These are phyloP conservation scores for Schrenkiella parvula DNA, from an alignment of 345 rosid species.

Conservation along the genomic window DNA sequence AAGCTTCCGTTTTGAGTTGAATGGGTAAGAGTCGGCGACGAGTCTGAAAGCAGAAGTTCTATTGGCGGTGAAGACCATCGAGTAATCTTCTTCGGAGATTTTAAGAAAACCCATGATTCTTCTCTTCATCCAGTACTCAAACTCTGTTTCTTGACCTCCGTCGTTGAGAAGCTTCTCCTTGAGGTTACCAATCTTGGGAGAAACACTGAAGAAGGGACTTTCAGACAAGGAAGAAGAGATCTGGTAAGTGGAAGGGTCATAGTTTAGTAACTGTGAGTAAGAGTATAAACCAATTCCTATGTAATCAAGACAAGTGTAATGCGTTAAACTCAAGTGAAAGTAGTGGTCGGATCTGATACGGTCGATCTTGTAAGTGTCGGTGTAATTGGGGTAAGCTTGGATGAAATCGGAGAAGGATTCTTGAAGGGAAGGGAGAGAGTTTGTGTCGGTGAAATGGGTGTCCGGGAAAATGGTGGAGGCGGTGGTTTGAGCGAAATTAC, in stretches of 20 bases:
- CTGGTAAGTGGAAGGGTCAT: conserved; percentile 38
- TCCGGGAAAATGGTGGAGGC: conserved; percentile 64
- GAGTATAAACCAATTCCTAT: conserved; percentile 87
- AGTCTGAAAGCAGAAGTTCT: conserved; percentile 92
- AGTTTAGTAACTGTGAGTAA: conserved; percentile 57
- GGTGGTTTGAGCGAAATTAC: conserved; percentile 55
- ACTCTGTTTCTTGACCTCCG: conserved; percentile 61
- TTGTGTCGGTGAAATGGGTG: conserved; percentile 67
- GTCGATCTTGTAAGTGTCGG: conserved; percentile 53
- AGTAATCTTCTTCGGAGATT: conserved; percentile 67
- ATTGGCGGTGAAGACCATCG: conserved; percentile 86
- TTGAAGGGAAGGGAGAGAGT: conserved; percentile 68
- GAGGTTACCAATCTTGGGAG: conserved; percentile 70
- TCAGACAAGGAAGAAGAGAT: conserved; percentile 43
- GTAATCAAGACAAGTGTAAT: conserved; percentile 85
- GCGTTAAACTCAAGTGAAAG: conserved; percentile 55
- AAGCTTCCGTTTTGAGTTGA: conserved; percentile 53
- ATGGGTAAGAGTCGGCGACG: conserved; percentile 86
- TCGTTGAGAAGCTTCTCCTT: conserved; percentile 80
- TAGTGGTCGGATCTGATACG: conserved; percentile 63
- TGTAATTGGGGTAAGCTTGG: conserved; percentile 58
- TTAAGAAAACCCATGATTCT: conserved; percentile 74
- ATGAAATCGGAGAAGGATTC: conserved; percentile 61
- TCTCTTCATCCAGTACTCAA: conserved; percentile 67
- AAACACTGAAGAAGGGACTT: conserved; percentile 76